phyloP scores from a whole-genome alignment of 2,329 filamentous ascomycete species.

The Trichoderma endophyticum region DNA sequence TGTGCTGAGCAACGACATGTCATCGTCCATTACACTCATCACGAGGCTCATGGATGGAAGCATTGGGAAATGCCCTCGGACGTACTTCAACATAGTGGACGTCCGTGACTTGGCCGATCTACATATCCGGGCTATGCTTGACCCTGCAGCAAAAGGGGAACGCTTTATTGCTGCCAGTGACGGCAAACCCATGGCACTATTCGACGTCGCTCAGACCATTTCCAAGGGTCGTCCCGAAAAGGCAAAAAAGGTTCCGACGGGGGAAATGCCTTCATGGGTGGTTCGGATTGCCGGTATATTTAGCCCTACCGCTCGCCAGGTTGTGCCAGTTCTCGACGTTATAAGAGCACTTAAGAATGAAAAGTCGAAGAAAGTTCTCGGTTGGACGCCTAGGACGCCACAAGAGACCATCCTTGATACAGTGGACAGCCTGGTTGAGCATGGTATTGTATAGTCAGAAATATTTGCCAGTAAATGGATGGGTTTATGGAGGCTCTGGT shows the following conservation, averaged over 20 bases:
- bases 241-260: neutral
- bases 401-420: neutral
- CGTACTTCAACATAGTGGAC: slow-evolving; percentile 30
- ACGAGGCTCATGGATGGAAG: slow-evolving; percentile 1
- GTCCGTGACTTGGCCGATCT: slow-evolving; percentile 29
- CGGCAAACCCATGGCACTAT: neutral
- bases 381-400: neutral
- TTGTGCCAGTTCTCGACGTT: neutral
- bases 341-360: neutral
- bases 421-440: neutral
- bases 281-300: slow-evolving; percentile 3
- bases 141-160: slow-evolving; percentile 24
- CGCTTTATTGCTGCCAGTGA: slow-evolving; percentile 28
- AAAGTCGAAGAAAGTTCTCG: neutral
- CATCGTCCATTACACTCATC: neutral
- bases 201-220: slow-evolving; percentile 1
- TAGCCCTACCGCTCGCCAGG: neutral
- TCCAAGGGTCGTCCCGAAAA: neutral
- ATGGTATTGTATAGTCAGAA: neutral
- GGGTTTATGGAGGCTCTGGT: too few species aligned
- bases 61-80: neutral
- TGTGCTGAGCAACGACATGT: slow-evolving; percentile 25
- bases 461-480: neutral
- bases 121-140: slow-evolving; percentile 21
- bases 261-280: neutral